Conservation (phyloP, 2,329 filamentous ascomycete genomes). For the Cadophora luteo-olivacea region DNA sequence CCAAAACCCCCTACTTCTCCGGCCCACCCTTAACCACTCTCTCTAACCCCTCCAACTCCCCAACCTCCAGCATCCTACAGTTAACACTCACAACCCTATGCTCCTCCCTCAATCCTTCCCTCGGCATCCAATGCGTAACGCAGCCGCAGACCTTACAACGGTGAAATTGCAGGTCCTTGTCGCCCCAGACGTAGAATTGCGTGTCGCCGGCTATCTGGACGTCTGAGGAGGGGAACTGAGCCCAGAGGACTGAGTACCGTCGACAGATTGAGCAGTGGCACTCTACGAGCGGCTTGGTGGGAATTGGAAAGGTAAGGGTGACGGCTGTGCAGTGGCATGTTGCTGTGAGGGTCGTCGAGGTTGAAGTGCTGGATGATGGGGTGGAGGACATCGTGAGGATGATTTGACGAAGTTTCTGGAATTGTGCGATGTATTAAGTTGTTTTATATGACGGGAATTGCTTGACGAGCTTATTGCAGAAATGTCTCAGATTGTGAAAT, state of each 20-base stretch:
- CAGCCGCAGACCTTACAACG: slow-evolving; percentile 20
- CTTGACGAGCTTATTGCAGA: too few relatives aligned
- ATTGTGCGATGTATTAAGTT: too few relatives aligned
- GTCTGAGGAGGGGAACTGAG: slow-evolving; percentile 4
- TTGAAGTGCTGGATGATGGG: background rate
- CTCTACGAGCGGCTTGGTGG: slow-evolving; percentile 15
- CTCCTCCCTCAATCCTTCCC: slow-evolving; percentile 8
- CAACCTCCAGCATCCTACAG: slow-evolving; percentile 17
- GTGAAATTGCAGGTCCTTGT: slow-evolving; percentile 20
- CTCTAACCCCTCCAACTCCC: slow-evolving; percentile 14
- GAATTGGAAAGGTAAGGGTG: slow-evolving; percentile 3
- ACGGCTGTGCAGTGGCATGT: slow-evolving; percentile 1
- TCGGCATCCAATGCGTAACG: slow-evolving; percentile 18
- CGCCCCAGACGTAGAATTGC: slow-evolving; percentile 18
- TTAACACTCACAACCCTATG: slow-evolving; percentile 14
- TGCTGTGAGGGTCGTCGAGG: background rate
- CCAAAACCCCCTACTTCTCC: background rate
- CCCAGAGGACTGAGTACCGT: slow-evolving; percentile 15
- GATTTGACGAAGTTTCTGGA: too few relatives aligned
- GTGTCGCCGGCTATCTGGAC: slow-evolving; percentile 13
- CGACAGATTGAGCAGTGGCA: slow-evolving; percentile 22
- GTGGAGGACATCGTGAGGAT: background rate
- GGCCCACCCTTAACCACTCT: background rate
- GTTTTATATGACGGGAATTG: too few relatives aligned
- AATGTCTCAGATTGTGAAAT: too few relatives aligned